These are phyloP conservation scores for Geotrichum fermentans DNA, from an alignment of 1,139 yeast genomes.

Conservation along the genomic window DNA sequence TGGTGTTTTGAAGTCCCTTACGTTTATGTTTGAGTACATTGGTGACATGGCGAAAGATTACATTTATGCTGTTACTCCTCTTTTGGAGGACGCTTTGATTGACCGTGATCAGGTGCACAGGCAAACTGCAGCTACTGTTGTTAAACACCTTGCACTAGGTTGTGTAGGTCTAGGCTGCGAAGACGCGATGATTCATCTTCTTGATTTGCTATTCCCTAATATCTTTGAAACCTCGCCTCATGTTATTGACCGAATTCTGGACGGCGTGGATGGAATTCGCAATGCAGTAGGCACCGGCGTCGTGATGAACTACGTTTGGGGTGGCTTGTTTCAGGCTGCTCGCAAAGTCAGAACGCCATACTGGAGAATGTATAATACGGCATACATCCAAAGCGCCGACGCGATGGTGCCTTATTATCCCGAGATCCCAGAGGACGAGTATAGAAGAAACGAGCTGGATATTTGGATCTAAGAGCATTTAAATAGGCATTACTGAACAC, in stretches of 20 bases:
- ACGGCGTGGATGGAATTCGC: conserved; percentile 72
- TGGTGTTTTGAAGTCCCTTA: conserved; percentile 86
- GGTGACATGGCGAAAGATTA: conserved; percentile 81
- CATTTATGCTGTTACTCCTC: conserved; percentile 71
- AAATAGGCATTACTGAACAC: too few relatives aligned
- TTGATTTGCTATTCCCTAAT: conserved; percentile 77
- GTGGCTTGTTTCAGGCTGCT: conserved; percentile 92
- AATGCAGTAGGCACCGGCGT: conserved; percentile 72
- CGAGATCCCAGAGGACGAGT: conserved; percentile 39
- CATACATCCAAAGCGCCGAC: conserved; percentile 72
- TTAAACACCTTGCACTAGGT: conserved; percentile 75
- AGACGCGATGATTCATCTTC: conserved; percentile 67
- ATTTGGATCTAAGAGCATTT: conserved; percentile 36
- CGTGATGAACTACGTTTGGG: conserved; percentile 72
- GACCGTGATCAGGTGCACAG: conserved; percentile 91
- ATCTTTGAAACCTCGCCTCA: conserved; percentile 93
- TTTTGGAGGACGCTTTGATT: conserved; percentile 84
- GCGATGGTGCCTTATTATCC: conserved; percentile 84
- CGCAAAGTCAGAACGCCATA: conserved; percentile 76
- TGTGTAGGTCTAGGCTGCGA: conserved; percentile 72
- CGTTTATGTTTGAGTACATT: conserved; percentile 91
- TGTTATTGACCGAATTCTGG: conserved; percentile 76
- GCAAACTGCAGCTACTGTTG: conserved; percentile 90
- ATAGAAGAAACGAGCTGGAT: conserved; percentile 41
- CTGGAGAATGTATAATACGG: conserved; percentile 77